Conservation (phyloP, 495 filamentous ascomycete species). For the Penicillium tannophilum region DNA sequence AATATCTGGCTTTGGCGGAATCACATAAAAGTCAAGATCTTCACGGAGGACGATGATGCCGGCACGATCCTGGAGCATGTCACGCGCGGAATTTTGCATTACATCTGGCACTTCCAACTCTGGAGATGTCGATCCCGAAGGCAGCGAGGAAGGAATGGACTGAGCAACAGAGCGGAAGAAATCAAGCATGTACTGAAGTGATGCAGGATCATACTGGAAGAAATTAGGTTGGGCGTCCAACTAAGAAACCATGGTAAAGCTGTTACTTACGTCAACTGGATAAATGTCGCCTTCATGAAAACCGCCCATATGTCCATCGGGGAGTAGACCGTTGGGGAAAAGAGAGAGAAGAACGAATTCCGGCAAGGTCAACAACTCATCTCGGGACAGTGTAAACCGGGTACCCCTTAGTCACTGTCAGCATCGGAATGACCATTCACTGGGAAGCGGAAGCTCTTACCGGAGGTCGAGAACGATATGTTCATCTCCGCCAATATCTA, state of each 20-base stretch:
- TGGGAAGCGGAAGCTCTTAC: conserved; percentile 51
- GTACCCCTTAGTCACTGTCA: conserved; percentile 64
- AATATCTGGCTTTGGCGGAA: conserved; percentile 86
- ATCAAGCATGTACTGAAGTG: conserved; percentile 98
- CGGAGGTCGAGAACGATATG: conserved; percentile 92
- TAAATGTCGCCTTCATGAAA: conserved; percentile 93
- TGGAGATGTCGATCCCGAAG: conserved; percentile 60
- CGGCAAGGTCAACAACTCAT: conserved; percentile 91
- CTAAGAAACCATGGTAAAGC: conserved; percentile 30
- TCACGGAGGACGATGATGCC: conserved; percentile 97
- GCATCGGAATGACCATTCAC: conserved; percentile 10
- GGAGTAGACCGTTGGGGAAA: conserved; percentile 96
- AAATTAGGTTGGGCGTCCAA: conserved; percentile 55
- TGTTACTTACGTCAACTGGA: conserved; percentile 88
- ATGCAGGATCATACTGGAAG: conserved; percentile 89
- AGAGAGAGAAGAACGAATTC: conserved; percentile 99
- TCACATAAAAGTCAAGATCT: conserved; percentile 96
- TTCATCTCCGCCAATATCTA: conserved; percentile 89
- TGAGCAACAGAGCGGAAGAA: conserved; percentile 97
- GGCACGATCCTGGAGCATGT: conserved; percentile 84
- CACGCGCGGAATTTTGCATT: conserved; percentile 66
- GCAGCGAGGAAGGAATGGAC: conserved; percentile 75
- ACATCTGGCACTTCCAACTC: conserved; percentile 69
- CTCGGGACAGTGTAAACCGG: conserved; percentile 88
- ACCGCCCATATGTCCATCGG: conserved; percentile 93